phyloP scores from a whole-genome alignment of 306 rosid species.

The Trichosanthes truncata region DNA sequence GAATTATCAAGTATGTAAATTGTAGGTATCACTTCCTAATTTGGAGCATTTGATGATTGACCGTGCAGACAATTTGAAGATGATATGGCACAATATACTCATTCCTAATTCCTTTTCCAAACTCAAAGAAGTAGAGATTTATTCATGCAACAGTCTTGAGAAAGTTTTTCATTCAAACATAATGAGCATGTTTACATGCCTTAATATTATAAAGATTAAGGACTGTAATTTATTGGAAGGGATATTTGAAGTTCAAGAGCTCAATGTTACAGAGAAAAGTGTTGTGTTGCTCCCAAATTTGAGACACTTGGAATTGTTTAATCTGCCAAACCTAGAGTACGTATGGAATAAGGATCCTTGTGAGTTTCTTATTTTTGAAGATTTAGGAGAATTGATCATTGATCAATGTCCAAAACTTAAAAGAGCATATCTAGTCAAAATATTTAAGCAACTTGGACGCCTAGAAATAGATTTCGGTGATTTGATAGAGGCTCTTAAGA shows the following conservation, averaged over 20 bases:
- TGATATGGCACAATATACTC: background rate
- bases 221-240: background rate
- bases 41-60: background rate
- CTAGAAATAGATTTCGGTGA: background rate
- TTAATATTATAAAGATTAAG: accelerated
- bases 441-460: too few relatives aligned
- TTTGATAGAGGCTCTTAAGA: background rate
- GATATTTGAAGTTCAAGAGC: background rate
- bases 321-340: background rate
- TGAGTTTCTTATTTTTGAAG: background rate
- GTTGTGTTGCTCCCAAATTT: background rate
- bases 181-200: background rate
- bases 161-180: background rate
- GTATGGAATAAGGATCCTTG: background rate
- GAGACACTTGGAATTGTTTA: background rate
- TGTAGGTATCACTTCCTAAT: background rate
- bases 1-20: background rate
- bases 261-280: background rate
- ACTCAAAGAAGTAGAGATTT: background rate
- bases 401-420: background rate
- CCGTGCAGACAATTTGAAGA: background rate
- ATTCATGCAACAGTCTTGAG: background rate
- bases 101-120: background rate
- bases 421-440: background rate
- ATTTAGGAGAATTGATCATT: background rate